Evolutionary conservation across 495 filamentous ascomycete species (phyloP).

Genomic region (Penicillium atrosanguineum): DNA sequence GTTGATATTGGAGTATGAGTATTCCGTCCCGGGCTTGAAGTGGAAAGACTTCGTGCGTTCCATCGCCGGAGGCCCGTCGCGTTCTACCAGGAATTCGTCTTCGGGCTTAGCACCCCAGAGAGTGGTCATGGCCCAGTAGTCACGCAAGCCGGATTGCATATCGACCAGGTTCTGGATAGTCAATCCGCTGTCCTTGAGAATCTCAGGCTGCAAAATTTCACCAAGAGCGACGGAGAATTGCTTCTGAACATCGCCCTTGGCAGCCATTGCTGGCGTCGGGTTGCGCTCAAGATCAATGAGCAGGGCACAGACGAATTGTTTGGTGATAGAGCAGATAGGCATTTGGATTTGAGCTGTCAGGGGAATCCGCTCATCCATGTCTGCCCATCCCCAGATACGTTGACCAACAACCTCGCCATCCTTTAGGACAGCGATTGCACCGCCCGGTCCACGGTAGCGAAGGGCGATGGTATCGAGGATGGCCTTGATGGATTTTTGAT

Average conservation of each 20-base stretch:
- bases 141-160: slow-evolving; percentile 35
- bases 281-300: slow-evolving; percentile 28
- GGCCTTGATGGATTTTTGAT: slow-evolving; percentile 5
- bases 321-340: slow-evolving; percentile 38
- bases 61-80: slow-evolving; percentile 17
- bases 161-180: slow-evolving; percentile 26
- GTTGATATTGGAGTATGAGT: slow-evolving; percentile 34
- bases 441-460: slow-evolving; percentile 7
- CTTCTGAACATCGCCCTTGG: slow-evolving; percentile 17
- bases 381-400: slow-evolving; percentile 33
- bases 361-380: slow-evolving; percentile 24
- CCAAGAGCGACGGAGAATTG: slow-evolving; percentile 19
- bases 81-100: slow-evolving; percentile 23
- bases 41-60: slow-evolving; percentile 28
- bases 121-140: slow-evolving; percentile 38
- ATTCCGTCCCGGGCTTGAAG: slow-evolving; percentile 31
- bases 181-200: slow-evolving; percentile 13
- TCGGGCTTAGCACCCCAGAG: slow-evolving; percentile 33
- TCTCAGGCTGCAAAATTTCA: slow-evolving; percentile 20
- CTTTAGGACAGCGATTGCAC: slow-evolving; percentile 5
- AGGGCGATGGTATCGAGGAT: slow-evolving; percentile 13
- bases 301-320: slow-evolving; percentile 33
- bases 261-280: slow-evolving; percentile 17
- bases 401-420: slow-evolving; percentile 6
- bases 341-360: slow-evolving; percentile 23